Base-by-base conservation (phyloP, 805 yeast genomes). In the Phaffomyces opuntiae region DNA sequence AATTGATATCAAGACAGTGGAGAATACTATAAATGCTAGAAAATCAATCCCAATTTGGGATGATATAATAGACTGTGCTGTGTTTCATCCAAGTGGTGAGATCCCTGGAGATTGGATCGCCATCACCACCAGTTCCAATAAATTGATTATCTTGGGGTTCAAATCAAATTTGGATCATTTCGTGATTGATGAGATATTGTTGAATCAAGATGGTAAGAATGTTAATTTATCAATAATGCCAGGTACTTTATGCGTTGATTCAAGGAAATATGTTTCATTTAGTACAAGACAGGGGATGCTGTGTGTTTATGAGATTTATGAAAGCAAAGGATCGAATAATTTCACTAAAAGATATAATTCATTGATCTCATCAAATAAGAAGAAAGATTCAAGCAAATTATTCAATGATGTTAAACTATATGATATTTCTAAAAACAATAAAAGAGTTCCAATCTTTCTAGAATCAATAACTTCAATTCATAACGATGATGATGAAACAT, bases 241-340 rank as follows among this genome's bases (percentile, higher is more conserved):
- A 3, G 39, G 41, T 0, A 51, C 60, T 0, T 40, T 57, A 13
- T 43, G 49, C 31, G 40, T 46, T 7, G 53, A 52, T 17, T 25
- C 49, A 3, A 42, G 40, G 3, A 45, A 50, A 14, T 43, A 36
- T 31, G 24, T 56, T 8, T 45, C 54, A 4, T 33, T 49, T 13
- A 46, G 47, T 17, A 54, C 60, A 3, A 43, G 38, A 9, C 54
- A 56, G 38, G 61, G 61, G 0, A 44, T 40, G 8, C 33, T 49
- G 3, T 42, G 45, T 7, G 21, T 53, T 7, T 55, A 47, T 35
- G 42, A 45, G 5, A 21, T 50, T 16, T 43, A 45, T 27, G 43
- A 49, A 33, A 27, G 34, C 40, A 9, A 49, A 44, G 27, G 52
- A 50, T 21, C 44, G 31, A 42, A 47, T 39, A 52, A 53, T 36